Base-by-base conservation (phyloP, 2,329 filamentous ascomycete species). In the Nothophoma quercina region DNA sequence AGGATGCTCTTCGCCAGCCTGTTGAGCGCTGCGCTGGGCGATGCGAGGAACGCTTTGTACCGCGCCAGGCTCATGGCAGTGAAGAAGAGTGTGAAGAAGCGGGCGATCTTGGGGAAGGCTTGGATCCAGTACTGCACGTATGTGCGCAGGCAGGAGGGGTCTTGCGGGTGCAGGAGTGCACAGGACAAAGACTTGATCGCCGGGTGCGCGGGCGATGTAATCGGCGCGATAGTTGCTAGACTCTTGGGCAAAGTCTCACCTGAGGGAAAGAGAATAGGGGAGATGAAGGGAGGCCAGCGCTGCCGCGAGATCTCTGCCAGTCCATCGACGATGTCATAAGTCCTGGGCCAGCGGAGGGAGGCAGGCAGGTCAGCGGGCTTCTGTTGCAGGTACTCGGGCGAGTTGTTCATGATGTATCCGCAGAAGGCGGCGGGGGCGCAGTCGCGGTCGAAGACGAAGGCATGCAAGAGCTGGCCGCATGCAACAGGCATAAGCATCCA, bases 91-190 rank as follows among this genome's bases (percentile, higher is more conserved):
- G 92, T 83, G 75, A 95, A 88, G 78, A 95, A 85, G 54, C 90
- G 89, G 6, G 88, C 86, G 22, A 96, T 79, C 1, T 84, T 81
- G 0, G 93, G 92, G 73, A 96, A 95, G 1, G 91, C 88, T 48
- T 85, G 84, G 51, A 96, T 85, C 84, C 90, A 93, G 76, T 95
- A 96, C 55, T 90, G 90, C 36, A 97, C 78, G 71, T 93, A 96
- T 3, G 91, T 96, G 23, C 90, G 89, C 29, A 88, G 83, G 74
- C 93, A 99, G 15, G 90, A 96, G 1, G 93, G 93, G 65, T 96
- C 90, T 15, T 85, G 81, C 0, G 93, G 93, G 71, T 99, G 93
- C 2, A 98, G 85, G 2, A 93, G 83, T 1, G 93, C 93, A 76
- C 95, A 99, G 34, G 91, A 93, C 16, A 97, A 85, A 21, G 87